Percentiles rank a stretch among this genome's conserved stretches.
phyloP scores from a whole-genome alignment of 345 rosid genomes.

The Isatis tinctoria region DNA sequence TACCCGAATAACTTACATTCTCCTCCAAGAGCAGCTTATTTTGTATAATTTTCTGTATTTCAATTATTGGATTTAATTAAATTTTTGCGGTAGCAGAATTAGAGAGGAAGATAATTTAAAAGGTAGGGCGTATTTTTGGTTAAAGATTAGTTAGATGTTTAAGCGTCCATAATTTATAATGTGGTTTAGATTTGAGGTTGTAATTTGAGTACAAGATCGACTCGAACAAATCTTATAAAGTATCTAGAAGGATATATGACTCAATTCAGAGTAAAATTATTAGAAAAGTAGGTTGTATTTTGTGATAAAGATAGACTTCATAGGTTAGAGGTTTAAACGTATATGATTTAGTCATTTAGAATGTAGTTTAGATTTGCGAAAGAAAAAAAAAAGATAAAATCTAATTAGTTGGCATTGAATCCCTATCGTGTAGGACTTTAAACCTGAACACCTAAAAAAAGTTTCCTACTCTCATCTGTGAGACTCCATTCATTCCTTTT shows the following conservation, averaged over 20 bases:
- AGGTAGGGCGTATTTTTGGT: not conserved
- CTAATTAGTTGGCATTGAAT: slow-evolving; percentile 6
- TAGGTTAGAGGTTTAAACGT: not conserved
- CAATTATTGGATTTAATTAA: too few species aligned
- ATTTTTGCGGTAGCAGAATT: too few species aligned
- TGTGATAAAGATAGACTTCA: not conserved
- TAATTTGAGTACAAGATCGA: too few species aligned
- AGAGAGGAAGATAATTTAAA: too few species aligned
- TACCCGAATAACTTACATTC: too few species aligned
- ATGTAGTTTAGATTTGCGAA: not conserved
- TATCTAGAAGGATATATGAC: not conserved
- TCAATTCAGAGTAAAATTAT: not conserved
- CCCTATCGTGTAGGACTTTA: slow-evolving; percentile 1
- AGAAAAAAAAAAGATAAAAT: not conserved
- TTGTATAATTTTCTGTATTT: too few species aligned
- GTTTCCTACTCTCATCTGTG: slow-evolving; percentile 6
- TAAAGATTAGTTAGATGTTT: not conserved
- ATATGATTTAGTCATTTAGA: not conserved
- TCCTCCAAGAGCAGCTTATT: too few species aligned
- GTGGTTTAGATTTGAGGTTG: not conserved
- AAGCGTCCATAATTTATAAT: not conserved
- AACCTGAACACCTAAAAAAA: not conserved
- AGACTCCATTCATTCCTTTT: not conserved
- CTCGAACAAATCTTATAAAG: not conserved
- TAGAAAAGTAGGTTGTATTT: not conserved